Evolutionary conservation across 805 yeast species (phyloP), one percentile per base, ranked within the genome.

Genomic region (Candida multigemmis): DNA sequence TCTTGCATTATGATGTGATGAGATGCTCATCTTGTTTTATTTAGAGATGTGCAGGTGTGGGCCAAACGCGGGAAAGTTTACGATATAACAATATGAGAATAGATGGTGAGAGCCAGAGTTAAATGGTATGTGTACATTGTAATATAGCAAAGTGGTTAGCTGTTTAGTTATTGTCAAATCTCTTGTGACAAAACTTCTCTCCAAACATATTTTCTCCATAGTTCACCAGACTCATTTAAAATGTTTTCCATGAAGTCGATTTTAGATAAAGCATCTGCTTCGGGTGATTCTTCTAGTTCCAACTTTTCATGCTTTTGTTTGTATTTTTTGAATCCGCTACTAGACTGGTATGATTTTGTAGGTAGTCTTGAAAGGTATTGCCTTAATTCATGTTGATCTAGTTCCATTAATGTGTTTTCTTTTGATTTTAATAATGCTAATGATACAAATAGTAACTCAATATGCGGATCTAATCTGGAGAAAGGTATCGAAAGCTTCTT

Each of bases 321-420:
- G 33, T 49, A 49, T 31, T 54, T 56, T 31, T 56, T 56, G 31
- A 56, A 58, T 37, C 47, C 53, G 28, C 49, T 48, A 25, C 50
- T 44, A 23, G 38, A 34, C 25, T 44, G 48, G 48, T 57, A 52
- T 10, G 61, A 53, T 33, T 60, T 60, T 9, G 75, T 62, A 2
- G 76, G 72, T 24, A 69, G 45, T 20, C 77, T 68, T 34, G 73
- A 72, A 35, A 87, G 62, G 37, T 75, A 74, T 46, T 86, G 93
- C 20, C 86, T 65, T 23, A 85, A 83, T 53, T 87, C 97, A 36
- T 82, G 76, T 47, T 84, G 94, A 44, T 87, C 97, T 37, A 86
- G 75, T 47, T 87, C 96, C 37, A 83, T 66, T 29, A 87, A 63
- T 21, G 80, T 74, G 39, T 74, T 73, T 40, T 81, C 87, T 50